phyloP scores from a whole-genome alignment of 306 rosid species.

The Dalbergia cochinchinensis region DNA sequence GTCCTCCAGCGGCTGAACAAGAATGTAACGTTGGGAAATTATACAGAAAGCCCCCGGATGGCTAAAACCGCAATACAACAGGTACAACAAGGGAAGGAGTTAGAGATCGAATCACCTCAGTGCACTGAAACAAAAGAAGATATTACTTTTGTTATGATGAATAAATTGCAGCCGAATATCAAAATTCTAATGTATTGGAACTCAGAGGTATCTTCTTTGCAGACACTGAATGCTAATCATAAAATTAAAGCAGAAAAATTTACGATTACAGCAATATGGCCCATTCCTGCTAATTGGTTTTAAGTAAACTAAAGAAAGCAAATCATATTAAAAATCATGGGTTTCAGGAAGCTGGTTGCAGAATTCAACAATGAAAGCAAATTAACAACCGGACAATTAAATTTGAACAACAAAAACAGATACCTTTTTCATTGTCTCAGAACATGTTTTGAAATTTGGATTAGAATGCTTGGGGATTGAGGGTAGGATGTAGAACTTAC shows the following conservation, averaged over 20 bases:
- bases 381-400: neutral
- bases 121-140: constrained; percentile 55
- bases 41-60: constrained; percentile 38
- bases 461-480: neutral
- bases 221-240: neutral
- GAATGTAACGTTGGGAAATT: constrained; percentile 24
- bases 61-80: constrained; percentile 29
- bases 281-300: neutral
- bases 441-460: constrained; percentile 15
- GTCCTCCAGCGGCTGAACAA: constrained; percentile 39
- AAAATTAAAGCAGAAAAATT: constrained; percentile 17
- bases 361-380: constrained; percentile 12
- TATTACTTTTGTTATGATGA: neutral
- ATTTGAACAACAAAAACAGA: constrained; percentile 21
- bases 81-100: constrained; percentile 35
- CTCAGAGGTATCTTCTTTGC: neutral
- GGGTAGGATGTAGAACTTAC: constrained; percentile 53
- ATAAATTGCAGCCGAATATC: constrained; percentile 3
- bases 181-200: neutral
- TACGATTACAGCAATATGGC: constrained; percentile 6
- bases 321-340: neutral
- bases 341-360: neutral
- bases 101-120: constrained; percentile 57
- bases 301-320: constrained; percentile 4
- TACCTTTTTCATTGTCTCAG: neutral